Evolutionary conservation across 75 land plant genomes (phyloP).

Genomic region (Picea glauca): DNA sequence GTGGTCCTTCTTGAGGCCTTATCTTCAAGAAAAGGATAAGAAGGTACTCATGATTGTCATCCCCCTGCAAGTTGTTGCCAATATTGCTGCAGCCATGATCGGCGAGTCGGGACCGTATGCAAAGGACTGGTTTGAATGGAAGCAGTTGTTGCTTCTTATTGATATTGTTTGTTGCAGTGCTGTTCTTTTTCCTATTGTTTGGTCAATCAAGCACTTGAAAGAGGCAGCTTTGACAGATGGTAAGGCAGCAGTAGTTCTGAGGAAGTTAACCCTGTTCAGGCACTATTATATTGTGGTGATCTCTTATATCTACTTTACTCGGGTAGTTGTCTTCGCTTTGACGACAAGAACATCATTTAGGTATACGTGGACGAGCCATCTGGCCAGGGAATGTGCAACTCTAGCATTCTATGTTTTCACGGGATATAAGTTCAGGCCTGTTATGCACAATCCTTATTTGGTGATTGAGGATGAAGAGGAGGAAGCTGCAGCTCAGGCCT

Average conservation of each 20-base stretch:
- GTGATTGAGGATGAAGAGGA: constrained; percentile 61
- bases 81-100: constrained; percentile 8
- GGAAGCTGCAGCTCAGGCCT: constrained; percentile 46
- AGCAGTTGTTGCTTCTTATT: too few species aligned
- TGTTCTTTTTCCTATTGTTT: too few species aligned
- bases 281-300: too few species aligned
- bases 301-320: too few species aligned
- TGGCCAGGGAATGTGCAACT: constrained; percentile 41
- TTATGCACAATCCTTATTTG: constrained; percentile 55
- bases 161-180: too few species aligned
- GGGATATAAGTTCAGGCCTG: constrained; percentile 61
- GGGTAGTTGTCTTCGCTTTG: constrained; percentile 16
- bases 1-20: constrained; percentile 69
- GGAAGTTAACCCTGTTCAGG: too few species aligned
- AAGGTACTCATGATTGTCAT: constrained; percentile 72
- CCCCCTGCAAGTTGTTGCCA: constrained; percentile 64
- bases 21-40: constrained; percentile 69
- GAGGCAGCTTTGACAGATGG: too few species aligned
- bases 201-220: too few species aligned
- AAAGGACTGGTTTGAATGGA: too few species aligned
- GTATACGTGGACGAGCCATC: constrained; percentile 42
- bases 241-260: too few species aligned
- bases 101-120: too few species aligned
- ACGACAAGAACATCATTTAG: constrained; percentile 40
- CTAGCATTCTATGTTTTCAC: constrained; percentile 47